Evolutionary conservation across 2,329 filamentous ascomycete genomes (phyloP).

Genomic region (Magnaporthiopsis rhizophila): DNA sequence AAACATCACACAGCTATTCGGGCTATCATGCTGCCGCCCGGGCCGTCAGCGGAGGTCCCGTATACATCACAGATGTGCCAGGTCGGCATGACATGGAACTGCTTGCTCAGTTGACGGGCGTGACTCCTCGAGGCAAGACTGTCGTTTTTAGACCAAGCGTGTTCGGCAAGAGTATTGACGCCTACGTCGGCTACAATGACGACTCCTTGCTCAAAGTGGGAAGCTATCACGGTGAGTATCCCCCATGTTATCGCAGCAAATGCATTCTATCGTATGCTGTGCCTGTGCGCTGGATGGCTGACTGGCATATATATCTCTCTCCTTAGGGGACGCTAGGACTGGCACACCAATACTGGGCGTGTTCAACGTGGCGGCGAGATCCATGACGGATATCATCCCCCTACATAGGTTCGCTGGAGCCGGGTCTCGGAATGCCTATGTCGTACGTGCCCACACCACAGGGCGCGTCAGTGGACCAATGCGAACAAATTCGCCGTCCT

Average conservation of each 20-base stretch:
- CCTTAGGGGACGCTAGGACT: not conserved
- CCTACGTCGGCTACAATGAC: constrained; percentile 71
- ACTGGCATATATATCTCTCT: not conserved
- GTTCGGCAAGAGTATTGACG: constrained; percentile 62
- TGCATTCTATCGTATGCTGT: not conserved
- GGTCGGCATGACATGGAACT: constrained; percentile 70
- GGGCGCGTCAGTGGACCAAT: constrained; percentile 52
- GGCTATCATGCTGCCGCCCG: constrained; percentile 84
- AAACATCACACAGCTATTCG: constrained; percentile 59
- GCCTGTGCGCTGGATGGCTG: not conserved
- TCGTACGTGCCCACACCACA: constrained; percentile 64
- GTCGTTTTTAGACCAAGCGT: constrained; percentile 74
- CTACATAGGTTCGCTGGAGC: constrained; percentile 69
- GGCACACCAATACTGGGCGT: constrained; percentile 73
- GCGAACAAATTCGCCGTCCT: constrained; percentile 30
- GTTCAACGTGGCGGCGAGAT: constrained; percentile 67
- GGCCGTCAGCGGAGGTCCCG: constrained; percentile 82
- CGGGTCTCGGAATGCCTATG: constrained; percentile 48
- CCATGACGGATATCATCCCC: constrained; percentile 60
- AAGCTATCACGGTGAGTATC: constrained; percentile 58
- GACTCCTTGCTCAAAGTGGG: constrained; percentile 67
- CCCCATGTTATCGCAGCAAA: not conserved
- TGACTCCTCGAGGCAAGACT: constrained; percentile 62
- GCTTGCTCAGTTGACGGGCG: constrained; percentile 73
- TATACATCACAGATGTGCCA: constrained; percentile 89